phyloP scores from a whole-genome alignment of 2,329 filamentous ascomycete genomes.

The Penicillium sp. region DNA sequence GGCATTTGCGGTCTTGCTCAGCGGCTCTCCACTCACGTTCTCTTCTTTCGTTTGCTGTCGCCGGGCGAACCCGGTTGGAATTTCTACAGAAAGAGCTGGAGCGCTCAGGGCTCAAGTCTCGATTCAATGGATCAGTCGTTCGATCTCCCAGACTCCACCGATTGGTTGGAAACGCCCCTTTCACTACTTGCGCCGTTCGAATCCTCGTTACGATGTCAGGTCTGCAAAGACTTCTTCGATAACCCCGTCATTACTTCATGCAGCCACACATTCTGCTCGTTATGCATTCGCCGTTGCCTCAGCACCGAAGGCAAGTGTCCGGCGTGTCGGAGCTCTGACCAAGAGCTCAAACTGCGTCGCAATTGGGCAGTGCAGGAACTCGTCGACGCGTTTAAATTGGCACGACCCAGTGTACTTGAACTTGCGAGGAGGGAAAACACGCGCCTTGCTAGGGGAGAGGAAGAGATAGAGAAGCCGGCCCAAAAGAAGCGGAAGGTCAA shows the following conservation, averaged over 20 bases:
- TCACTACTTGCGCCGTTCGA: slow-evolving; percentile 58
- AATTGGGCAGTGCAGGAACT: slow-evolving; percentile 85
- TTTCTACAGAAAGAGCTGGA: not conserved
- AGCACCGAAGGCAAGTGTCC: slow-evolving; percentile 84
- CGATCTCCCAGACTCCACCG: slow-evolving; percentile 44
- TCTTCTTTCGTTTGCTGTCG: slow-evolving; percentile 3
- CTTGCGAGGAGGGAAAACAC: slow-evolving; percentile 58
- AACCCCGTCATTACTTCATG: slow-evolving; percentile 95
- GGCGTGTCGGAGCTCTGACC: slow-evolving; percentile 72
- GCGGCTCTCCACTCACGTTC: slow-evolving; percentile 9
- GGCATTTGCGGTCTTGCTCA: slow-evolving; percentile 18
- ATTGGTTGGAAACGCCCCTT: slow-evolving; percentile 49
- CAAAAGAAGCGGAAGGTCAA: slow-evolving; percentile 37
- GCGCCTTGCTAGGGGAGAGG: slow-evolving; percentile 51
- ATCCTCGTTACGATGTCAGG: slow-evolving; percentile 83
- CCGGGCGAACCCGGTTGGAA: not conserved
- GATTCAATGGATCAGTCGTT: slow-evolving; percentile 34
- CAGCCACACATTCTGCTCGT: slow-evolving; percentile 92
- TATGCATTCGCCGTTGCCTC: slow-evolving; percentile 87
- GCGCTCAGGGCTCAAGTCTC: not conserved
- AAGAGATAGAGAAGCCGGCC: slow-evolving; percentile 27
- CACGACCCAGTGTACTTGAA: slow-evolving; percentile 60
- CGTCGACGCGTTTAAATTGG: slow-evolving; percentile 71
- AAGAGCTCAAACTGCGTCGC: slow-evolving; percentile 77
- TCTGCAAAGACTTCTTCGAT: slow-evolving; percentile 96